Evolutionary conservation across 1,284 basidiomycete species (phyloP).

Genomic region (Cystobasidiaceae sp.): DNA sequence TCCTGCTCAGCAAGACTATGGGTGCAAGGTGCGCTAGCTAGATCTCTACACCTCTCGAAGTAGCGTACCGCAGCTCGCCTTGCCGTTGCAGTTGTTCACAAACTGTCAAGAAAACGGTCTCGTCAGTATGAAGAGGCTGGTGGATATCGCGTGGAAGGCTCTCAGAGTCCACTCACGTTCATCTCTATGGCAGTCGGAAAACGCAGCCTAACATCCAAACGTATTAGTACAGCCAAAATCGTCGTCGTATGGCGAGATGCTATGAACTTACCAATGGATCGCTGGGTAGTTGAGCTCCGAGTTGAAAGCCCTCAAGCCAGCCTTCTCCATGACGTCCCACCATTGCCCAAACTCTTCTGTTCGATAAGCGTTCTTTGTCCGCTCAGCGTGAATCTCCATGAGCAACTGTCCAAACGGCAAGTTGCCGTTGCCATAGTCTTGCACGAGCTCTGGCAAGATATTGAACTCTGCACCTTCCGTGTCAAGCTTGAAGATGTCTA

Average conservation of each 20-base stretch:
- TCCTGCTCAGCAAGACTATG: too few species aligned
- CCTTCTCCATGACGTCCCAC: slow-evolving; percentile 58
- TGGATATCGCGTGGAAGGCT: background rate
- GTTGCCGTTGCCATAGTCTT: slow-evolving; percentile 16
- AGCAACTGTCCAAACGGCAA: slow-evolving; percentile 48
- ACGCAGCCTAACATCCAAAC: background rate
- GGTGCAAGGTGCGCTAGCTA: too few species aligned
- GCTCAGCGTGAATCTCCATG: slow-evolving; percentile 58
- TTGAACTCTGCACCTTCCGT: slow-evolving; percentile 31
- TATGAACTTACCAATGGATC: slow-evolving; percentile 10
- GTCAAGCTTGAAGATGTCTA: slow-evolving; percentile 27
- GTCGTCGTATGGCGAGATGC: background rate
- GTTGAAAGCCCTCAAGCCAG: slow-evolving; percentile 56
- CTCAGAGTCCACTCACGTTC: slow-evolving; percentile 7
- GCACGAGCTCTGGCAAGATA: slow-evolving; percentile 13
- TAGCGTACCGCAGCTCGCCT: slow-evolving; percentile 14
- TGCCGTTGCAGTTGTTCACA: slow-evolving; percentile 29
- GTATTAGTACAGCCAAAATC: background rate
- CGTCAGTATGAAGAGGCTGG: background rate
- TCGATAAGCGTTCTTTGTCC: slow-evolving; percentile 50
- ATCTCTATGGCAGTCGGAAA: slow-evolving; percentile 16
- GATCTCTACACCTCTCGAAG: slow-evolving; percentile 12
- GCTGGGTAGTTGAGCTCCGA: slow-evolving; percentile 31
- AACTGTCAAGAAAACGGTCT: background rate
- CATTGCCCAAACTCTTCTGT: slow-evolving; percentile 51